Evolutionary conservation across 306 rosid genomes (phyloP), one percentile per base, ranked within the genome.

Genomic region (Argentina anserina): DNA sequence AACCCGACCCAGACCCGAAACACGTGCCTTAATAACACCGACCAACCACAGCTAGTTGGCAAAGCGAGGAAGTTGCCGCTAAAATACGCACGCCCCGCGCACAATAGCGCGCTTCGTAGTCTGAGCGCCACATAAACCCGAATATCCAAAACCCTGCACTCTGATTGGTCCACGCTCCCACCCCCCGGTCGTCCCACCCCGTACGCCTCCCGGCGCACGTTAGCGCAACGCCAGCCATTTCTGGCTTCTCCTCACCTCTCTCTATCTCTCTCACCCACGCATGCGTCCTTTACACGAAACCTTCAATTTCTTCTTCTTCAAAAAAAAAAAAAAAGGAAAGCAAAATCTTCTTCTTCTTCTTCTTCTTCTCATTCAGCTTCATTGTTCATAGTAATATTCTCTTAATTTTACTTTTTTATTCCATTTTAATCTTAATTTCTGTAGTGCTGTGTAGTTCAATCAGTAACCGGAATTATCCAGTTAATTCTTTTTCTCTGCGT

Each of bases 81-180:
- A 67, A 64, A 67, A 39, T 53, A 65, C 37, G 49, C 69, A 67
- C 8, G 2, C 9, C 12, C 3, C 62, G 66, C 36, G 17, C 72
- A 53, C 17, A 1, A 37, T 53, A 52, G 34, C 25, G 34, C 25
- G 9, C 29, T 34, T 23, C 9, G 6, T 56, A 1, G 31, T 4
- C 81, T 11, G 2, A 31, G 65, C 85, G 82, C 85, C 79, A 81
- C 85, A 64, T 77, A 81, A n/a, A n/a, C n/a, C n/a, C 39, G 46
- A 21, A 31, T 13, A 46, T 80, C 73, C 77, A 45, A 70, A 75
- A 70, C 58, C 9, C 26, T 65, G 36, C 53, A 56, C 15, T 28
- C 11, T n/a, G 9, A 73, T 78, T 77, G 46, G 74, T 37, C 69
- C 76, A 74, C 79, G 74, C 41, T 23, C 46, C 13, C 65, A 12